These are phyloP conservation scores for Nissolia schottii DNA, from an alignment of 306 rosid species.

Conservation along the genomic window DNA sequence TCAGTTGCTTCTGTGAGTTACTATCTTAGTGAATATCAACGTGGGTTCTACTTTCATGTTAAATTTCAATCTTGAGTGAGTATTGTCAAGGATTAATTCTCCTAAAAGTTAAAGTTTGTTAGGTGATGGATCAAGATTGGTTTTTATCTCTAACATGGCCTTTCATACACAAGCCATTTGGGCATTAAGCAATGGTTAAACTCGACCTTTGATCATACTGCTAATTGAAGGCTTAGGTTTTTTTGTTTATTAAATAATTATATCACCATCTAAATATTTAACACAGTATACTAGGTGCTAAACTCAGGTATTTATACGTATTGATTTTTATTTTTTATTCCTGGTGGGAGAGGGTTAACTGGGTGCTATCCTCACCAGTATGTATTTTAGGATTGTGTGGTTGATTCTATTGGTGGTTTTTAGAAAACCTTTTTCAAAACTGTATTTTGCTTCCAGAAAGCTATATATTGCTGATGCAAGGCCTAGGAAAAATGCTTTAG, in stretches of 20 bases:
- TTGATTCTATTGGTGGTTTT: not conserved
- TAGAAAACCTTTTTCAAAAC: not conserved
- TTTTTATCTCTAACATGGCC: too few relatives aligned
- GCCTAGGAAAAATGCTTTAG: constrained; percentile 94
- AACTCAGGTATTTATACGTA: not conserved
- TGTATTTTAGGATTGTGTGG: not conserved
- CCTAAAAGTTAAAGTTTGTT: not conserved
- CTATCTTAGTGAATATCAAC: not conserved
- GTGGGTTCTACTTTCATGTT: not conserved
- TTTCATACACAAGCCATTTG: too few relatives aligned
- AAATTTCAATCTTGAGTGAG: not conserved
- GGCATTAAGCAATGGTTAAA: too few relatives aligned
- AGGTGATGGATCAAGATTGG: not conserved
- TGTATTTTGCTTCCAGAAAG: constrained; percentile 51
- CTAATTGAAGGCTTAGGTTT: not conserved
- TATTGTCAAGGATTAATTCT: not conserved
- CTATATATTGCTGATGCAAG: constrained; percentile 95
- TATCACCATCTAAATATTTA: not conserved
- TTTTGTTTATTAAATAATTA: not conserved
- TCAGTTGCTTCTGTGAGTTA: not conserved
- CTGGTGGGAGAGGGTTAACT: not conserved
- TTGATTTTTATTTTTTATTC: not conserved
- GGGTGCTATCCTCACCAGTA: not conserved
- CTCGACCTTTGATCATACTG: not conserved
- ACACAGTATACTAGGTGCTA: not conserved